A percentile compares a stretch with the other conserved stretches of the same genome.
These are phyloP conservation scores for Ceratocystis papillata DNA, from an alignment of 2,329 filamentous ascomycete genomes.

Conservation along the genomic window DNA sequence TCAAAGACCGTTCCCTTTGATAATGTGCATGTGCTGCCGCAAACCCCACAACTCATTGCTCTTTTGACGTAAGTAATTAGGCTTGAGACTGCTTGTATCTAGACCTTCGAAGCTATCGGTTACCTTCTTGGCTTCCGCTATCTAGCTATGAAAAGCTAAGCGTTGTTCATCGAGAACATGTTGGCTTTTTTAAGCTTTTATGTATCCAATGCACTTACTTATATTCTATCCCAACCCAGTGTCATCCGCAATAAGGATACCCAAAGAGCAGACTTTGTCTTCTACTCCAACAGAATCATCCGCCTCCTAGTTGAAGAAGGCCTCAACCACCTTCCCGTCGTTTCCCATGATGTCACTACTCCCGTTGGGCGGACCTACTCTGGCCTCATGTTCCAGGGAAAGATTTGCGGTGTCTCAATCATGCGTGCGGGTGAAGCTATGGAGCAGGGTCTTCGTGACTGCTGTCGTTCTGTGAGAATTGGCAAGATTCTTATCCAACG, in stretches of 20 bases:
- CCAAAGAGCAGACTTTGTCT: conserved; percentile 91
- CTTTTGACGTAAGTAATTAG: conserved; percentile 78
- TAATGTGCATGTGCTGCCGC: conserved; percentile 80
- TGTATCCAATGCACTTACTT: not conserved
- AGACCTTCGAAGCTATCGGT: not conserved
- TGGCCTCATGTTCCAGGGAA: conserved; percentile 90
- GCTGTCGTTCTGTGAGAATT: conserved; percentile 93
- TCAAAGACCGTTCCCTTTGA: conserved; percentile 71
- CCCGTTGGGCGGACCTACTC: conserved; percentile 80
- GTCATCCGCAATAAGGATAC: conserved; percentile 93
- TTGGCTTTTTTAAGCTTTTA: not conserved
- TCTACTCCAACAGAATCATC: conserved; percentile 97
- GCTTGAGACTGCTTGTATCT: not conserved
- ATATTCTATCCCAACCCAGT: conserved; percentile 37
- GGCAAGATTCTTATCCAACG: conserved; percentile 97
- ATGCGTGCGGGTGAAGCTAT: conserved; percentile 98
- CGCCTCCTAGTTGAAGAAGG: conserved; percentile 93
- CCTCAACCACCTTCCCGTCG: conserved; percentile 86
- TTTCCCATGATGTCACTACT: conserved; percentile 79
- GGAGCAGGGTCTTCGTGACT: conserved; percentile 93
- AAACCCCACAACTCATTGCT: conserved; percentile 94
- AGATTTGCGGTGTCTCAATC: conserved; percentile 96
- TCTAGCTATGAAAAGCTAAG: not conserved
- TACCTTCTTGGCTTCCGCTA: not conserved
- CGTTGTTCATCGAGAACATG: too few species aligned